Conservation (phyloP, 768 basidiomycete genomes). For the Guyanaporus albipodus region DNA sequence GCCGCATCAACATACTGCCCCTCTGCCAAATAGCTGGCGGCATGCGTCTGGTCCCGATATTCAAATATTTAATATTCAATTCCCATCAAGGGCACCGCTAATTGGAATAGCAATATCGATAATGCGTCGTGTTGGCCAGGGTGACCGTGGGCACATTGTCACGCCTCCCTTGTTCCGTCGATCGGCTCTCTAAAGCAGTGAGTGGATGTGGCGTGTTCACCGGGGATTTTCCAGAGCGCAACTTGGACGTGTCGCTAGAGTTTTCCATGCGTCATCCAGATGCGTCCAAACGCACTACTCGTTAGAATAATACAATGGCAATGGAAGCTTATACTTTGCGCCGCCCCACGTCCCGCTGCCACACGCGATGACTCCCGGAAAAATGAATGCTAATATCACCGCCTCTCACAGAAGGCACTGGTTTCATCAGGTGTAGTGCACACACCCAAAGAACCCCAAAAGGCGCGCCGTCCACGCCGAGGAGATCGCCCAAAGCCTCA, state of each 20-base stretch:
- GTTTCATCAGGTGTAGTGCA: not conserved
- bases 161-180: too few relatives aligned
- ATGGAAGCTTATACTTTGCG: constrained; percentile 17
- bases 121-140: not conserved
- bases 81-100: not conserved
- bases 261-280: not conserved
- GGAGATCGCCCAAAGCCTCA: constrained; percentile 1
- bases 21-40: too few relatives aligned
- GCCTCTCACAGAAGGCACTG: not conserved
- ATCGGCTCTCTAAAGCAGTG: too few relatives aligned
- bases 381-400: constrained; percentile 3
- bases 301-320: not conserved
- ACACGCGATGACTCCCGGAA: not conserved
- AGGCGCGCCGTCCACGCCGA: not conserved
- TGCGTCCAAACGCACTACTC: constrained; percentile 1
- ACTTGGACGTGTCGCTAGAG: not conserved
- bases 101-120: not conserved
- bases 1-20: too few relatives aligned
- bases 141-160: too few relatives aligned
- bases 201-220: too few relatives aligned
- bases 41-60: not conserved
- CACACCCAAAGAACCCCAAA: not conserved
- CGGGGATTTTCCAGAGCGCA: too few relatives aligned
- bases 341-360: constrained; percentile 1
- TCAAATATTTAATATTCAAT: too few relatives aligned